A percentile compares a stretch with the other conserved stretches of the same genome.
phyloP scores from a whole-genome alignment of 768 basidiomycete species.

The Lyophyllum atratum region DNA sequence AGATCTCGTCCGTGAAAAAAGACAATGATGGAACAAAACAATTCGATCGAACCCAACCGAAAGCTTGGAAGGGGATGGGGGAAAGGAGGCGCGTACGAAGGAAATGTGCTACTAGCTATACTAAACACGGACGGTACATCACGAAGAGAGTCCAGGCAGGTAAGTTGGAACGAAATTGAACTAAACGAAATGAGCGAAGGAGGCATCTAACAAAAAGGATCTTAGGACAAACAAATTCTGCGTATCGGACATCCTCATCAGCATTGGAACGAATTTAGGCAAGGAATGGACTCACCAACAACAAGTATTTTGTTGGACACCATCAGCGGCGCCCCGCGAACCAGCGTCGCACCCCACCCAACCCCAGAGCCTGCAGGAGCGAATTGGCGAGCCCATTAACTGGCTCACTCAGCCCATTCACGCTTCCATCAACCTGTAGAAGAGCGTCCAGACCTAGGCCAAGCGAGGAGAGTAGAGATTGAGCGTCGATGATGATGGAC shows the following conservation, averaged over 20 bases:
- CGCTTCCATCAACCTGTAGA: constrained; percentile 10
- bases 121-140: background rate
- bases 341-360: constrained; percentile 15
- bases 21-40: background rate
- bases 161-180: background rate
- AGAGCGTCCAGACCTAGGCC: no score
- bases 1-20: background rate
- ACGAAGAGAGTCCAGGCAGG: background rate
- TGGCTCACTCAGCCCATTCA: constrained; percentile 12
- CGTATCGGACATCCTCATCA: background rate
- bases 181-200: background rate
- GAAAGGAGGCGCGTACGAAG: background rate
- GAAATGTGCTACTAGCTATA: background rate
- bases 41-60: background rate
- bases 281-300: constrained; percentile 1
- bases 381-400: constrained; percentile 6
- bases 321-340: background rate
- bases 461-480: constrained; percentile 16
- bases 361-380: constrained; percentile 10
- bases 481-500: constrained; percentile 15
- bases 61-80: background rate
- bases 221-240: background rate
- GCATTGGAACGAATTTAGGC: background rate
- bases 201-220: background rate
- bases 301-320: background rate